Conservation (phyloP, 2,329 filamentous ascomycete genomes). For the Penicillium sp. region DNA sequence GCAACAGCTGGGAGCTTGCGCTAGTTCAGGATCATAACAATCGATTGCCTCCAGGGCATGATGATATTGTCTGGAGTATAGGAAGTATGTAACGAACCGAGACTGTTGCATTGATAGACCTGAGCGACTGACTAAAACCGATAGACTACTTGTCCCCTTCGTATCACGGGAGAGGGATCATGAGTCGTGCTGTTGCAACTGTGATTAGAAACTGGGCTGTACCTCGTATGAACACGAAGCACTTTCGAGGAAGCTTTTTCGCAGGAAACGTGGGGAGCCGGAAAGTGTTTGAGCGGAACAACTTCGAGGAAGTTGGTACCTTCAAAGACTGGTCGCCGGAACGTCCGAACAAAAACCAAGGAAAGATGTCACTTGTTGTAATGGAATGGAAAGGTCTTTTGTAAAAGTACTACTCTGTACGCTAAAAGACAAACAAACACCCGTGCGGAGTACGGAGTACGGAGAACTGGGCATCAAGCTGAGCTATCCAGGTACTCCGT, state of each 20-base stretch:
- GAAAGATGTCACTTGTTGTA: slow-evolving; percentile 21
- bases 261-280: slow-evolving; percentile 28
- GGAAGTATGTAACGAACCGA: slow-evolving; percentile 18
- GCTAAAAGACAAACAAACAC: too few relatives aligned
- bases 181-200: slow-evolving; percentile 24
- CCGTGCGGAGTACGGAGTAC: too few relatives aligned
- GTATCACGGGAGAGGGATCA: slow-evolving; percentile 33
- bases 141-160: slow-evolving; percentile 26
- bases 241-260: slow-evolving; percentile 22
- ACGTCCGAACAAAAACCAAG: slow-evolving; percentile 17
- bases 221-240: slow-evolving; percentile 30
- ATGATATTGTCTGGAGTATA: slow-evolving; percentile 27
- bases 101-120: neutral
- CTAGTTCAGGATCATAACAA: slow-evolving; percentile 20
- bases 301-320: slow-evolving; percentile 21
- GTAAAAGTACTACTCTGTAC: neutral
- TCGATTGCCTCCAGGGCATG: slow-evolving; percentile 20
- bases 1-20: slow-evolving; percentile 16
- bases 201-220: slow-evolving; percentile 29
- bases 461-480: too few relatives aligned
- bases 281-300: slow-evolving; percentile 31
- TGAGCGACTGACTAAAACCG: neutral
- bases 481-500: too few relatives aligned
- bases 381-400: slow-evolving; percentile 13
- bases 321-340: slow-evolving; percentile 21